Conservation (phyloP, 345 rosid species). For the Salix viminalis region DNA sequence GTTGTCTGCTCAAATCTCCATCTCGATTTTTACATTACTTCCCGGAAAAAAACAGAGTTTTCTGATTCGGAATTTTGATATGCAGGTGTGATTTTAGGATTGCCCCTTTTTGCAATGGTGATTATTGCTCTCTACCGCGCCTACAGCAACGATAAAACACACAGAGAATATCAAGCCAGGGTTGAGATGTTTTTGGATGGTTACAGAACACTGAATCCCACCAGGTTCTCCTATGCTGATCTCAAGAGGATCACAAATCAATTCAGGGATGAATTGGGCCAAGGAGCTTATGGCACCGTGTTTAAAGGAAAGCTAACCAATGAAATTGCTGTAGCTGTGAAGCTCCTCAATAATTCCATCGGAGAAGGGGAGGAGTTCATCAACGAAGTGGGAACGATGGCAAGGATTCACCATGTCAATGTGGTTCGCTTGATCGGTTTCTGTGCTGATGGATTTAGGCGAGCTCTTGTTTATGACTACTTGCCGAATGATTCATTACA, state of each 20-base stretch:
- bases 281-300: slow-evolving; percentile 13
- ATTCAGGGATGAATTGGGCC: not conserved
- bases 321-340: slow-evolving; percentile 8
- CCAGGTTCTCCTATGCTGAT: slow-evolving; percentile 6
- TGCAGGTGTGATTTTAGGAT: not conserved
- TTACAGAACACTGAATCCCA: slow-evolving; percentile 4
- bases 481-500: slow-evolving; percentile 5
- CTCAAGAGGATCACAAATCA: slow-evolving; percentile 11
- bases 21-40: not conserved
- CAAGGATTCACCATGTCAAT: slow-evolving; percentile 11
- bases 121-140: not conserved
- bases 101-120: not conserved
- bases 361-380: slow-evolving; percentile 8
- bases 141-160: not conserved
- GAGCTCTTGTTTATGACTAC: slow-evolving; percentile 6
- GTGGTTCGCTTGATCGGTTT: slow-evolving; percentile 11
- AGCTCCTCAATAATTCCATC: not conserved
- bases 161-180: not conserved
- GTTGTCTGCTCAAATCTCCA: not conserved
- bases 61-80: not conserved
- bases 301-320: slow-evolving; percentile 7
- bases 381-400: slow-evolving; percentile 4
- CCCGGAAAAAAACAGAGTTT: not conserved
- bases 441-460: slow-evolving; percentile 6
- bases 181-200: not conserved